These are phyloP conservation scores for Lycium barbarum DNA, from an alignment of 257 asterid species.

Conservation along the genomic window DNA sequence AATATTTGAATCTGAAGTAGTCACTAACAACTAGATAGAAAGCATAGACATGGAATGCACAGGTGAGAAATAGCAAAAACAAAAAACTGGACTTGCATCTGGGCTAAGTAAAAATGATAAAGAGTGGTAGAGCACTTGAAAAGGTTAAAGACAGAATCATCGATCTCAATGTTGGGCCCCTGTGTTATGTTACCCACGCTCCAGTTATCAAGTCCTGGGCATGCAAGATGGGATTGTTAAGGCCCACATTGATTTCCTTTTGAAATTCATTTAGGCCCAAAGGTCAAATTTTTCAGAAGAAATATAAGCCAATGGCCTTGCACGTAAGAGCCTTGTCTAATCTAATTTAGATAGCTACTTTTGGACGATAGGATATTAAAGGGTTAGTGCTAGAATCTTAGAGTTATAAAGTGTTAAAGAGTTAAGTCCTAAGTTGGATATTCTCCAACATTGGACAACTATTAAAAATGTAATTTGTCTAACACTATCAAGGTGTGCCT, in stretches of 20 bases:
- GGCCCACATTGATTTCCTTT: too few species aligned
- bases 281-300: neutral
- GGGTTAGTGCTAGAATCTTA: neutral
- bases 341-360: neutral
- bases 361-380: neutral
- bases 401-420: neutral
- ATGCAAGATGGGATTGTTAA: too few species aligned
- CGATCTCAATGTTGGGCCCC: too few species aligned
- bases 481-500: neutral
- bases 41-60: neutral
- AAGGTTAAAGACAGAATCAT: too few species aligned
- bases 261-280: too few species aligned
- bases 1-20: neutral
- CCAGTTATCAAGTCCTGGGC: too few species aligned
- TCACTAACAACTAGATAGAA: neutral
- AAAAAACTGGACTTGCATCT: neutral
- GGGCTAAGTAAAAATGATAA: neutral
- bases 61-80: constrained; percentile 8
- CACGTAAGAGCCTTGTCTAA: neutral
- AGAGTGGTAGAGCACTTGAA: too few species aligned
- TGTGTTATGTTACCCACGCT: too few species aligned
- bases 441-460: neutral
- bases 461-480: neutral
- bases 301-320: neutral
- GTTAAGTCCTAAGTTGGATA: neutral